A percentile compares a stretch with the other conserved stretches of the same genome.
phyloP scores from a whole-genome alignment of 352 stramenopile species.

The Globisporangium takayamanum region DNA sequence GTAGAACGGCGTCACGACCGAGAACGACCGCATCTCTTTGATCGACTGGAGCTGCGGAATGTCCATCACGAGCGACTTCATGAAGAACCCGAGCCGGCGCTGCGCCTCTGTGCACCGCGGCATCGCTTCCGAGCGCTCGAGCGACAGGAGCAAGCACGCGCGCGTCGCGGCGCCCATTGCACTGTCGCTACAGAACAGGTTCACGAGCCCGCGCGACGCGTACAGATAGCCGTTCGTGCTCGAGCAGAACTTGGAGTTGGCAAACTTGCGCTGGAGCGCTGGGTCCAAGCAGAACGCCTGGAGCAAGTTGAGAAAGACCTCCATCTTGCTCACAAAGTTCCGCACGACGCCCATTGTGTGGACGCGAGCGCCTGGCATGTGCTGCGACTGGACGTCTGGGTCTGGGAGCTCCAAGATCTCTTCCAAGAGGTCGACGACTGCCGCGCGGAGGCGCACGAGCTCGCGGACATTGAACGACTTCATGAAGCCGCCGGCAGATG shows the following conservation, averaged over 20 bases:
- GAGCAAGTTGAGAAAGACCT: constrained; percentile 57
- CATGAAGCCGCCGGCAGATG: constrained; percentile 57
- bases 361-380: constrained; percentile 52
- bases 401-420: constrained; percentile 79
- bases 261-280: constrained; percentile 60
- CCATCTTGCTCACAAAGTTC: constrained; percentile 88
- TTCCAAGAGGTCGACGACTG: constrained; percentile 69
- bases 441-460: constrained; percentile 49
- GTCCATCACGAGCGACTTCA: constrained; percentile 85
- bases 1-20: constrained; percentile 81
- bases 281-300: constrained; percentile 67
- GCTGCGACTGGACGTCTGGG: constrained; percentile 61
- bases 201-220: constrained; percentile 57
- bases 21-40: constrained; percentile 84
- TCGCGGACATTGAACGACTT: constrained; percentile 72
- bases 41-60: constrained; percentile 75
- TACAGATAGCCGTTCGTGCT: constrained; percentile 62
- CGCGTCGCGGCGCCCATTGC: constrained; percentile 69
- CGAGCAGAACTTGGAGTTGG: constrained; percentile 71
- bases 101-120: constrained; percentile 53
- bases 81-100: constrained; percentile 78
- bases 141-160: constrained; percentile 53
- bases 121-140: constrained; percentile 66
- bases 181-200: constrained; percentile 65
- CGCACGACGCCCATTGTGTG: constrained; percentile 80